phyloP scores from a whole-genome alignment of 176 grass and related monocot species.

The Bromus sterilis region DNA sequence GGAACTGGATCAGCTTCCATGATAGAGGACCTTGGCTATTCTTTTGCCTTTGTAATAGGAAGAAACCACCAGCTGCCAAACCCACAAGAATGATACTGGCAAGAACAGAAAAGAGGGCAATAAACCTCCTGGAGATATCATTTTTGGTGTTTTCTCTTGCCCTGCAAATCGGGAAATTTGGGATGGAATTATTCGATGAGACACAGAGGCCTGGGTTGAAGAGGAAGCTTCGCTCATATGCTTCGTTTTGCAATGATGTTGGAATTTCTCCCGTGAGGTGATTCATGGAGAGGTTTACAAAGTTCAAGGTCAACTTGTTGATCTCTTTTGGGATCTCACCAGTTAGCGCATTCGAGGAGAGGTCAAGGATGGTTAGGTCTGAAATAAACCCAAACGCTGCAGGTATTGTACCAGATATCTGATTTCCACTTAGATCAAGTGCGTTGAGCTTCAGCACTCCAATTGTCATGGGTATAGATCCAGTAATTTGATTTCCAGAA shows the following conservation, averaged over 20 bases:
- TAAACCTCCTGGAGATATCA: neutral
- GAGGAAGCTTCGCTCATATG: slow-evolving; percentile 48
- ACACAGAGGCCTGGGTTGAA: slow-evolving; percentile 55
- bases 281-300: slow-evolving; percentile 55
- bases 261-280: slow-evolving; percentile 52
- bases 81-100: neutral
- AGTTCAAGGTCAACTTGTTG: neutral
- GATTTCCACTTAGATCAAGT: slow-evolving; percentile 60
- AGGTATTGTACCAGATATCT: slow-evolving; percentile 34
- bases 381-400: slow-evolving; percentile 12
- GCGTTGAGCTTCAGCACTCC: neutral
- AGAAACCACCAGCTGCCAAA: neutral
- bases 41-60: slow-evolving; percentile 2
- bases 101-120: slow-evolving; percentile 13
- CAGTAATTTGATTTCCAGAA: slow-evolving; percentile 36
- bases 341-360: slow-evolving; percentile 40
- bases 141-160: neutral
- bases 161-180: slow-evolving; percentile 14
- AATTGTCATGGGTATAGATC: slow-evolving; percentile 31
- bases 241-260: slow-evolving; percentile 10
- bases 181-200: neutral
- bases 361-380: slow-evolving; percentile 42
- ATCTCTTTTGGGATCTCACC: slow-evolving; percentile 43
- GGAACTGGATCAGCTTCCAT: slow-evolving; percentile 57
- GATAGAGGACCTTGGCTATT: neutral